phyloP scores from a whole-genome alignment of 225 moss, liverwort and hornwort species.

The Asterella californica region DNA sequence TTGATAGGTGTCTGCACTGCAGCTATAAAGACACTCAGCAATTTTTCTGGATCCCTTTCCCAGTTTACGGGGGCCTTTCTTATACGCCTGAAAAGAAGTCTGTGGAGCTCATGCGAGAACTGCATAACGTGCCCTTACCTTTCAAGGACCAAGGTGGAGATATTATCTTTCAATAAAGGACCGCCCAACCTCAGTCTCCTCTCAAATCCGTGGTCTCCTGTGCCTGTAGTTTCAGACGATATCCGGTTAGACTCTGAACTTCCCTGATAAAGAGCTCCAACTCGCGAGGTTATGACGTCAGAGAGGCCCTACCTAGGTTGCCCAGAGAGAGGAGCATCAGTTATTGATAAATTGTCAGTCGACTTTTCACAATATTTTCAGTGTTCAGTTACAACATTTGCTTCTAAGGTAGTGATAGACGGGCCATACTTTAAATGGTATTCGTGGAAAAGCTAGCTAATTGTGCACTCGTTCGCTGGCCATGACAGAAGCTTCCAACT shows the following conservation, averaged over 20 bases:
- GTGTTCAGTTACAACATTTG: neutral
- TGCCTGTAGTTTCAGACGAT: slow-evolving; percentile 43
- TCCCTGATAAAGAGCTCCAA: neutral
- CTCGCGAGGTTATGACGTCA: too few species aligned
- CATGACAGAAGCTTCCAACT: too few species aligned
- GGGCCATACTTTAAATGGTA: neutral
- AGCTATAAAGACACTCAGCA: too few species aligned
- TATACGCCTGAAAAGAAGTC: neutral
- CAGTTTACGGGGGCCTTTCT: too few species aligned
- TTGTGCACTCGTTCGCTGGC: too few species aligned
- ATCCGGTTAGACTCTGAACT: neutral
- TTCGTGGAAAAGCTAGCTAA: too few species aligned
- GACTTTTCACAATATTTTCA: too few species aligned
- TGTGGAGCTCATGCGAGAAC: neutral
- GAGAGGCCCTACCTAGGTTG: too few species aligned
- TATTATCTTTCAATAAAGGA: slow-evolving; percentile 79
- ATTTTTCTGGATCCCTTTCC: too few species aligned
- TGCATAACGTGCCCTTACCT: slow-evolving; percentile 40
- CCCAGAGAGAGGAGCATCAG: too few species aligned
- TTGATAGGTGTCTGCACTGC: too few species aligned
- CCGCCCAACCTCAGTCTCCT: slow-evolving; percentile 80
- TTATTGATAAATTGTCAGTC: too few species aligned
- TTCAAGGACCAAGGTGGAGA: slow-evolving; percentile 87
- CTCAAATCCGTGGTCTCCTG: slow-evolving; percentile 94
- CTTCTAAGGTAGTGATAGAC: neutral